Base-by-base conservation (phyloP, 495 filamentous ascomycete genomes). In the Opeltia flavorubescens region DNA sequence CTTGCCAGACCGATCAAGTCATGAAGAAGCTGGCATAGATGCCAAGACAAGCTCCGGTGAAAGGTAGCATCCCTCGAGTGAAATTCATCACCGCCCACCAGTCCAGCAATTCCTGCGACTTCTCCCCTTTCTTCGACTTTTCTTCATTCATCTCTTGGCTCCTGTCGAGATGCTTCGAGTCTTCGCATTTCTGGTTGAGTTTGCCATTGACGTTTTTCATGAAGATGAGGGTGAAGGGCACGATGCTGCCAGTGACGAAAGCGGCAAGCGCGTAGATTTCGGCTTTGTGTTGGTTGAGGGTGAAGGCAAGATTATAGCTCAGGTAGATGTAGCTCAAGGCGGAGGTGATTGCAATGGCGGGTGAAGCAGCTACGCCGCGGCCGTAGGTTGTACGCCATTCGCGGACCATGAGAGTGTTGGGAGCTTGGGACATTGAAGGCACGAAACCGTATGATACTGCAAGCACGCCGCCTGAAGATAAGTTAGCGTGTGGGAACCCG, bases 1-100 rank as follows among this genome's bases (percentile, higher is more conserved):
- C 13, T 6, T 31, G 6, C 13, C 29, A 13, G 13, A 13, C 11
- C 11, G 9, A 41, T 12, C 18, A 41, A 17, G 20, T 41, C 38
- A 41, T 41, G 18, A 17, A 39, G 12, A 39, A 39, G 38, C 38
- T 41, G 21, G 38, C 38, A 9, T 41, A 80, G 44, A 44, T 85
- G 53, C 52, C 55, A 35, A 57, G 26, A n/a, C 41, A 25, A 33
- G 52, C 49, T 27, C 53, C 55, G 23, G 52, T 31, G 4, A 57
- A 31, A 0, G 55, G 52, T 43, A 71, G 47, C 29, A 56, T 44
- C 9, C 62, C 56, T 50, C 73, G 56, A 5, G 60, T 69, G 36
- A 77, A 39, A 56, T 78, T 78, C 43, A 75, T 44, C 44, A 61
- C 61, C n/a, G 60, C 74, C 75, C 75, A 80, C 43, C 54, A 53